Conservation (phyloP, 2,329 filamentous ascomycete genomes). For the Dothiorella sarmentorum region DNA sequence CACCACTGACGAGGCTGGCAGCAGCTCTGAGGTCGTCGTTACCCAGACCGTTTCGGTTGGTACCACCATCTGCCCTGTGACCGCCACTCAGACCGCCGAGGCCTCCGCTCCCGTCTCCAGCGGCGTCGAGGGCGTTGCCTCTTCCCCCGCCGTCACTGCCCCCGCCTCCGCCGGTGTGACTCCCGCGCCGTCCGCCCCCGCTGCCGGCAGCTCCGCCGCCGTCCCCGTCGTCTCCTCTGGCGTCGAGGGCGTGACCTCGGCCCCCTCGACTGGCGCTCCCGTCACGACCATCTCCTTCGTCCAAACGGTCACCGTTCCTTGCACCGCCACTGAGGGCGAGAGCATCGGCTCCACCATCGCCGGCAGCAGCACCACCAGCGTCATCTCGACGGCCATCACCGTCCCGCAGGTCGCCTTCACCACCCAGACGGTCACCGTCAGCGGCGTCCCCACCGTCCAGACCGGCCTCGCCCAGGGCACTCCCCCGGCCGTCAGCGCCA, state of each 20-base stretch:
- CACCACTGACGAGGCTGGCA: background rate
- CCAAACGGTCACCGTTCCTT: slow-evolving; percentile 33
- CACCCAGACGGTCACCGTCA: slow-evolving; percentile 33
- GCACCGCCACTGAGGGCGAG: slow-evolving; percentile 32
- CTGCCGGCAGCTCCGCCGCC: background rate
- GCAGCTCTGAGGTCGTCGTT: slow-evolving; percentile 6
- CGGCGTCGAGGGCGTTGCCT: background rate
- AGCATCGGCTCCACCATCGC: slow-evolving; percentile 31
- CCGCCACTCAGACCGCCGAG: slow-evolving; percentile 8
- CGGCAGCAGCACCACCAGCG: slow-evolving; percentile 28
- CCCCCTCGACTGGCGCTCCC: slow-evolving; percentile 16
- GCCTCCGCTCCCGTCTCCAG: background rate
- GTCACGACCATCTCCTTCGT: slow-evolving; percentile 44
- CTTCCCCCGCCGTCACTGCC: slow-evolving; percentile 14
- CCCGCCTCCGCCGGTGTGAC: slow-evolving; percentile 24
- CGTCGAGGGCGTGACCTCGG: background rate
- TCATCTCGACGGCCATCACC: slow-evolving; percentile 41
- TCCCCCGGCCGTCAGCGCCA: no score
- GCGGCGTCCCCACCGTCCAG: slow-evolving; percentile 28
- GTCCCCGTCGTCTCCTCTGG: background rate
- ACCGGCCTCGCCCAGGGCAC: slow-evolving; percentile 37
- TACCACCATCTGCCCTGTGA: slow-evolving; percentile 25
- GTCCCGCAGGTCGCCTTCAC: slow-evolving; percentile 47
- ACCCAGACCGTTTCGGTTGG: slow-evolving; percentile 37
- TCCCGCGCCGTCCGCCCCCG: slow-evolving; percentile 1